phyloP scores from a whole-genome alignment of 306 rosid species.

The Spatholobus suberectus region DNA sequence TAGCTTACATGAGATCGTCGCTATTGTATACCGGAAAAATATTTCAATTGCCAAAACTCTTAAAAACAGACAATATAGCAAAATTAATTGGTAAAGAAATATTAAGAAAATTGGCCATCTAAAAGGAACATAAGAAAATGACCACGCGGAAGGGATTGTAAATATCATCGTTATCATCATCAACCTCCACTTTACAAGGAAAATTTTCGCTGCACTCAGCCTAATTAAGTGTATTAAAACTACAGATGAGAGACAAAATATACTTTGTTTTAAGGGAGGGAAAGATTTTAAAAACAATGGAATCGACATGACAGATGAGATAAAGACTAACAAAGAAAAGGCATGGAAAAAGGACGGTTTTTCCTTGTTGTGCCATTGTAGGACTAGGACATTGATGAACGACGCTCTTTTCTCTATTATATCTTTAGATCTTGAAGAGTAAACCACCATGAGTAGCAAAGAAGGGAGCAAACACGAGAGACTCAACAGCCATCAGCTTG shows the following conservation, averaged over 20 bases:
- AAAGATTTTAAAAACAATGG: background rate
- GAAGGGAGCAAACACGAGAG: slow-evolving; percentile 95
- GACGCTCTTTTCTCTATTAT: slow-evolving; percentile 1
- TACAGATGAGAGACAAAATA: slow-evolving; percentile 29
- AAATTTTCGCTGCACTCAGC: slow-evolving; percentile 47
- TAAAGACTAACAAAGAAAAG: background rate
- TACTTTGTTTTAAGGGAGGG: background rate
- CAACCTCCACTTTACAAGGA: slow-evolving; percentile 45
- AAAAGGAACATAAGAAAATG: background rate
- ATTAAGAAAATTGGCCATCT: background rate
- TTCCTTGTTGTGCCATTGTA: background rate
- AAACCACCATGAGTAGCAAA: slow-evolving; percentile 94
- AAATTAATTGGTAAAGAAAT: background rate
- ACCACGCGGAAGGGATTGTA: slow-evolving; percentile 7
- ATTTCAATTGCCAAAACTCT: background rate
- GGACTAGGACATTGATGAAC: slow-evolving; percentile 15
- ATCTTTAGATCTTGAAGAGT: slow-evolving; percentile 71
- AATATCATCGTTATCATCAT: slow-evolving; percentile 48
- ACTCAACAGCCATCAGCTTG: slow-evolving; percentile 97
- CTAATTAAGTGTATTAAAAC: slow-evolving; percentile 49
- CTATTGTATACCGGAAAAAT: no score
- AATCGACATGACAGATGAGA: slow-evolving; percentile 30
- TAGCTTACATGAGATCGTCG: no score
- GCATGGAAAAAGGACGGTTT: background rate
- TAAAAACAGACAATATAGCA: background rate